A percentile compares a stretch with the other conserved stretches of the same genome.
Conservation (phyloP, 495 filamentous ascomycete genomes). For the Cercophora sp. region DNA sequence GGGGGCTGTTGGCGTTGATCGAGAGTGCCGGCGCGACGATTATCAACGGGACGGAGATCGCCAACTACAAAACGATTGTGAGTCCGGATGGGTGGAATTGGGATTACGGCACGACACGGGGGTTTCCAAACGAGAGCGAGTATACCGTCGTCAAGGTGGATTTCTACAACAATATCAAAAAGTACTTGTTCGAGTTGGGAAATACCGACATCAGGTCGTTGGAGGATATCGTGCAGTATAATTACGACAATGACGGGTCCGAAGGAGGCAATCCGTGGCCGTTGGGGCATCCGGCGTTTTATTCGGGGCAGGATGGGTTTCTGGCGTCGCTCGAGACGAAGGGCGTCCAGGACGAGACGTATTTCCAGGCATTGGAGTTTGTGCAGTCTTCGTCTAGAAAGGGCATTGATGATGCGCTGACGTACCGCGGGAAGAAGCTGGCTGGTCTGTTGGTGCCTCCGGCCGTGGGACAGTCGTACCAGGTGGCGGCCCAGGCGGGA, state of each 20-base stretch:
- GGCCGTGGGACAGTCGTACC: slow-evolving; percentile 59
- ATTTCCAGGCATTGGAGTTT: slow-evolving; percentile 60
- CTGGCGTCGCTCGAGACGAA: slow-evolving; percentile 55
- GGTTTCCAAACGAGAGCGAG: slow-evolving; percentile 65
- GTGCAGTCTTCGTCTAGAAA: slow-evolving; percentile 54
- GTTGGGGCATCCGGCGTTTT: slow-evolving; percentile 55
- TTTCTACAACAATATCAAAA: slow-evolving; percentile 69
- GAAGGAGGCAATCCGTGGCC: slow-evolving; percentile 65
- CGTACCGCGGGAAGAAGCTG: slow-evolving; percentile 43
- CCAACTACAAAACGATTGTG: slow-evolving; percentile 56
- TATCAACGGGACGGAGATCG: slow-evolving; percentile 67
- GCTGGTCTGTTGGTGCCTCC: slow-evolving; percentile 63
- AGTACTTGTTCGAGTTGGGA: slow-evolving; percentile 60
- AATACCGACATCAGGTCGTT: slow-evolving; percentile 61
- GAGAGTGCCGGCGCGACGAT: slow-evolving; percentile 60
- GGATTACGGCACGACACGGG: slow-evolving; percentile 62
- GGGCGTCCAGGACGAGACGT: slow-evolving; percentile 61
- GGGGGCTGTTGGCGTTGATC: slow-evolving; percentile 52
- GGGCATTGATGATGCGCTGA: slow-evolving; percentile 65
- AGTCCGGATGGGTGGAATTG: slow-evolving; percentile 65
- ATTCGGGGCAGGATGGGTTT: slow-evolving; percentile 67
- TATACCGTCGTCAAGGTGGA: slow-evolving; percentile 70
- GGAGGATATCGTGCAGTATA: slow-evolving; percentile 66
- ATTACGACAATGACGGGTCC: slow-evolving; percentile 59
- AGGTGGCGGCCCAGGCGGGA: slow-evolving; percentile 53